A percentile compares a stretch with the other conserved stretches of the same genome.
Evolutionary conservation across 768 basidiomycete genomes (phyloP).

Genomic region (Hericium erinaceus): DNA sequence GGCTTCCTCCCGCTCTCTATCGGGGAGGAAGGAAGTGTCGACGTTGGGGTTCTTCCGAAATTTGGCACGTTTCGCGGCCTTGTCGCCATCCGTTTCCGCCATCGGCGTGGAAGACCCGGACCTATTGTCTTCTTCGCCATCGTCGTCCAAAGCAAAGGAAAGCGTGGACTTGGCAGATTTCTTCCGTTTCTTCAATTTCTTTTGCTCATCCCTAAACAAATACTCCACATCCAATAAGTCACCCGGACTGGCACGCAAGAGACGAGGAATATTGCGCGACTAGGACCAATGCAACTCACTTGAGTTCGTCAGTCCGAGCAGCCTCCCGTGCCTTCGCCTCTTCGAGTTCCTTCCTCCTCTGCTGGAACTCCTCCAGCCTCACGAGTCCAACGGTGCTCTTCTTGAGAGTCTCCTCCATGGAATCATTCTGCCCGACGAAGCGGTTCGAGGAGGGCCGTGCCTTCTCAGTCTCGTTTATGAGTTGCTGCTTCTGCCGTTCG

Average conservation of each 20-base stretch:
- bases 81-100: slow-evolving; percentile 28
- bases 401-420: slow-evolving; percentile 89
- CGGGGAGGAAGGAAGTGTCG: slow-evolving; percentile 96
- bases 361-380: slow-evolving; percentile 85
- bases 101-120: slow-evolving; percentile 24
- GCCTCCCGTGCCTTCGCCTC: slow-evolving; percentile 89
- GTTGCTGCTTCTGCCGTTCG: slow-evolving; percentile 69
- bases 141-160: slow-evolving; percentile 88
- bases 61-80: slow-evolving; percentile 61
- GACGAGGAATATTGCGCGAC: slow-evolving; percentile 9
- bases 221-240: slow-evolving; percentile 74
- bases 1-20: slow-evolving; percentile 91
- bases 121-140: slow-evolving; percentile 40
- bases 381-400: slow-evolving; percentile 88
- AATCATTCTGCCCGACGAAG: slow-evolving; percentile 91
- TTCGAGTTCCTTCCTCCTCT: slow-evolving; percentile 78
- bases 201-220: slow-evolving; percentile 80
- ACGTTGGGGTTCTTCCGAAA: slow-evolving; percentile 93
- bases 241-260: slow-evolving; percentile 25
- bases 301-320: slow-evolving; percentile 72
- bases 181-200: slow-evolving; percentile 87
- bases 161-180: slow-evolving; percentile 81
- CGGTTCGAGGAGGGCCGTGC: slow-evolving; percentile 79
- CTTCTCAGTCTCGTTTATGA: slow-evolving; percentile 88
- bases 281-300: slow-evolving; percentile 51